Percentiles rank a stretch among this genome's conserved stretches.
phyloP scores from a whole-genome alignment of 495 filamentous ascomycete species.

The Pyrenula massariospora region DNA sequence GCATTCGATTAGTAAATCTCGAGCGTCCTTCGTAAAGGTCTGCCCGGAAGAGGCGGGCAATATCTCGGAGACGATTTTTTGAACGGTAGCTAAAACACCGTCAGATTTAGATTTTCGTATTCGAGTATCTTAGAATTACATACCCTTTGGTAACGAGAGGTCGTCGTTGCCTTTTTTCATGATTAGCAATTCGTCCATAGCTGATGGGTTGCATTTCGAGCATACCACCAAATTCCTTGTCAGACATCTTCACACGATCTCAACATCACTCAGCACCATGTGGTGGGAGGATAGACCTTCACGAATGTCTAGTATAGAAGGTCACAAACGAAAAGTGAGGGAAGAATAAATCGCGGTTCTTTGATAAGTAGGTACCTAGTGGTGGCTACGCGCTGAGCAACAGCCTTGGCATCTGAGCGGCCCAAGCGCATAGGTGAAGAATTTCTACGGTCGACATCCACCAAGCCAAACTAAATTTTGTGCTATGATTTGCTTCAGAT shows the following conservation, averaged over 20 bases:
- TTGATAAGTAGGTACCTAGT: too few relatives aligned
- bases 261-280: too few relatives aligned
- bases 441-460: too few relatives aligned
- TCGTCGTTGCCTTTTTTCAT: conserved; percentile 64
- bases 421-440: too few relatives aligned
- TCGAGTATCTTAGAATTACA: conserved; percentile 5
- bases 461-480: too few relatives aligned
- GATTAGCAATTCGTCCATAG: not conserved
- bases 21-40: conserved; percentile 82
- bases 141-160: conserved; percentile 89
- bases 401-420: too few relatives aligned
- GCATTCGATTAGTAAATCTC: conserved; percentile 93
- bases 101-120: conserved; percentile 4
- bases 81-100: conserved; percentile 65
- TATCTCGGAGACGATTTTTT: conserved; percentile 95
- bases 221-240: conserved; percentile 76
- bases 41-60: conserved; percentile 57
- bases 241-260: conserved; percentile 85
- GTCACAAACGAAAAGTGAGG: too few relatives aligned
- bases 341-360: too few relatives aligned
- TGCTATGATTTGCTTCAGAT: too few relatives aligned
- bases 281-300: not conserved
- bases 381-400: too few relatives aligned
- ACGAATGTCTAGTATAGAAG: too few relatives aligned
- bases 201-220: conserved; percentile 3